Base-by-base conservation (phyloP, 2,329 filamentous ascomycete genomes). In the Akanthomyces muscarius region DNA sequence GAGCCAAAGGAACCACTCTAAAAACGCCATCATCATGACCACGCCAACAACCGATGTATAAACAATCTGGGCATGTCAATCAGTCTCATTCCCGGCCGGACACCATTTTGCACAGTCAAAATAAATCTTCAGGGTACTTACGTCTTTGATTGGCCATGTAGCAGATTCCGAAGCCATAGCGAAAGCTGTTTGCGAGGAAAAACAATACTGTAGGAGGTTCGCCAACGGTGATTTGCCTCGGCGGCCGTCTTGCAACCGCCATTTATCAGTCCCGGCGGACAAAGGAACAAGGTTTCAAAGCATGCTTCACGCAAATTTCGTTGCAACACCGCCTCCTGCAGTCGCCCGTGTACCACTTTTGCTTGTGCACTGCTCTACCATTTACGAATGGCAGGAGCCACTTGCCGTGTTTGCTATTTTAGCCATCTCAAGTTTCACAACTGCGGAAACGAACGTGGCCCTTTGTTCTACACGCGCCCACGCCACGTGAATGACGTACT, bases 1-100 rank as follows among this genome's bases (percentile, higher is more conserved):
- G 47, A 98, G 83, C 92, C 93, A 97, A 16, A 98, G 84, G 65
- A 97, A 87, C 92, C 95, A 98, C 78, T 98, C 94, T 10, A 98
- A 80, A 36, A 92, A 81, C 2, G 94, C 94, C 64, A 90, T 90
- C 28, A 95, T 70, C 87, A 97, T 92, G 56, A 97, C 81, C 7
- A 89, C 76, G 21, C 91, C 91, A 42, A 97, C 84, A 68, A 97
- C 89, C 62, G 87, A 80, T 10, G 93, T 89, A 73, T 96, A 97
- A 63, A 94, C 80, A 69, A 97, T 92, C 91, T 98, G 3, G n/a
- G 13, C 45, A 25, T 7, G 54, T 72, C 36, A 74, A 67, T 61
- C 5, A 42, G 30, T 11, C 10, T 16, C 28, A 5, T 8, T 33
- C 3, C 52, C 21, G 25, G 13, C 16, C n/a, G 8, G 16, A n/a